phyloP scores from a whole-genome alignment of 257 asterid genomes.

The Nicotiana obtusifolia region DNA sequence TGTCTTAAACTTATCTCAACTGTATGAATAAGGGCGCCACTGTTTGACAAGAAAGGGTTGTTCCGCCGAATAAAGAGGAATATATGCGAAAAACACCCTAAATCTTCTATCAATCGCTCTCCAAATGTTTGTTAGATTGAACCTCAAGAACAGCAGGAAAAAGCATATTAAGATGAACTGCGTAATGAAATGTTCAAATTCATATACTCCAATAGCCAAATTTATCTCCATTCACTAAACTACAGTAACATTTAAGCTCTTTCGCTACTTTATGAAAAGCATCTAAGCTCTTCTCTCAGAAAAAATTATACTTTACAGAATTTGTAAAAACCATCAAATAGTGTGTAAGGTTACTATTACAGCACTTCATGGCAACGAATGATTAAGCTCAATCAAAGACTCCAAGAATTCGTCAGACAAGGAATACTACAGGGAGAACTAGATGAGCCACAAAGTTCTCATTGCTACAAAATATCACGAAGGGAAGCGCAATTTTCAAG shows the following conservation, averaged over 20 bases:
- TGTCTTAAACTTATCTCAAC: background rate
- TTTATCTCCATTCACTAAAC: background rate
- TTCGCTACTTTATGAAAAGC: background rate
- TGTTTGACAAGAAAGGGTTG: background rate
- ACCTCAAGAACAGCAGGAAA: background rate
- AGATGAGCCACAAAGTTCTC: background rate
- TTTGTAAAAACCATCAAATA: background rate
- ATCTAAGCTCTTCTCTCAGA: background rate
- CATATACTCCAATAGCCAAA: background rate
- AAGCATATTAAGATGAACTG: background rate
- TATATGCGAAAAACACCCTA: background rate
- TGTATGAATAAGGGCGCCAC: background rate
- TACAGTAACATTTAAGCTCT: background rate
- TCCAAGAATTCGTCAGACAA: background rate
- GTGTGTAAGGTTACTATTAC: background rate
- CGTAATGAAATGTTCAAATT: background rate
- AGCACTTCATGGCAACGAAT: background rate
- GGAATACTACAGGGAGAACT: background rate
- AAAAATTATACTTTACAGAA: background rate
- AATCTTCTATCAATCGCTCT: background rate
- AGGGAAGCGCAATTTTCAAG: background rate
- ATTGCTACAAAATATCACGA: background rate
- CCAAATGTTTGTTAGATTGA: background rate
- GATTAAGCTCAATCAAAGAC: background rate
- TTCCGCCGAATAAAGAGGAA: background rate